phyloP scores from a whole-genome alignment of 1,284 basidiomycete species.

The Tilletia indica region DNA sequence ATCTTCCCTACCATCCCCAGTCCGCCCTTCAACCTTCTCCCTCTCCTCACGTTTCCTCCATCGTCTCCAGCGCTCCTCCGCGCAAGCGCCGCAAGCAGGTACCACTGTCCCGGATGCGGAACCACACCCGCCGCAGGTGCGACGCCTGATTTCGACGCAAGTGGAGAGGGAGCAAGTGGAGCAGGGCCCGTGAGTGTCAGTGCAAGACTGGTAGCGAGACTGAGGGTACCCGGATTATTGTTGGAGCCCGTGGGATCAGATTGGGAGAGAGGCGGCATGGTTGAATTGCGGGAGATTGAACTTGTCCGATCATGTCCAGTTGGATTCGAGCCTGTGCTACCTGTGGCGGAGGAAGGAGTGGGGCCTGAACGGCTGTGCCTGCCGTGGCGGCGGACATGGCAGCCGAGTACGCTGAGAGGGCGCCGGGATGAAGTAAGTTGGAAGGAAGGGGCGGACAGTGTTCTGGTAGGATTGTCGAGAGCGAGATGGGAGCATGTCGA shows the following conservation, averaged over 20 bases:
- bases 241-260: constrained; percentile 12
- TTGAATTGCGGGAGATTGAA: constrained; percentile 58
- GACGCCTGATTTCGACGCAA: constrained; percentile 51
- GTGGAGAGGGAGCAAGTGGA: constrained; percentile 1
- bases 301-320: background rate
- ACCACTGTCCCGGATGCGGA: constrained; percentile 86
- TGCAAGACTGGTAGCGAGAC: constrained; percentile 12
- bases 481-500: constrained; percentile 64
- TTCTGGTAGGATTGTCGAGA: constrained; percentile 57
- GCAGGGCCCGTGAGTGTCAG: background rate
- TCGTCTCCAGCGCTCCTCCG: constrained; percentile 69
- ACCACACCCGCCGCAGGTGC: constrained; percentile 60
- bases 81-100: constrained; percentile 82
- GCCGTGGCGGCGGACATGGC: constrained; percentile 1
- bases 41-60: constrained; percentile 66
- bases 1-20: constrained; percentile 23
- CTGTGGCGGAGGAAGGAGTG: no score
- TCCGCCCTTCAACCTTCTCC: constrained; percentile 59
- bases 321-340: no score
- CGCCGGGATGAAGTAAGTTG: constrained; percentile 34
- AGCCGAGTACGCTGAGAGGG: background rate
- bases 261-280: background rate
- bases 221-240: constrained; percentile 21
- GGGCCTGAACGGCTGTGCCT: background rate
- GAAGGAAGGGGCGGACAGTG: constrained; percentile 50